These are phyloP conservation scores for Claviceps fusiformis DNA, from an alignment of 2,329 filamentous ascomycete species.

Conservation along the genomic window DNA sequence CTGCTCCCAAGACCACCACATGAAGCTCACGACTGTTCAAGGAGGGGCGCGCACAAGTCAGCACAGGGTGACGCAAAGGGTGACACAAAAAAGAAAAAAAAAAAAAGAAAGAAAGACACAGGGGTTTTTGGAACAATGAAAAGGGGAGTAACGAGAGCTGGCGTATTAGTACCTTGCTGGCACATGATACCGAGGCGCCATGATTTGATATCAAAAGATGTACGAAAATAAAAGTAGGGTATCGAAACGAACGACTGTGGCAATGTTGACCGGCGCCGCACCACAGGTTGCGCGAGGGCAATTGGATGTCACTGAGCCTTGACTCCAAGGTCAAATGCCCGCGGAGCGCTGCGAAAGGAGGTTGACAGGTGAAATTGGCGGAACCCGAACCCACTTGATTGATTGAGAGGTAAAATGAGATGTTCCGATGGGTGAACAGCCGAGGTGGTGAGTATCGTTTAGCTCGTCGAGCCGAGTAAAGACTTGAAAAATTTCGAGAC, in stretches of 20 bases:
- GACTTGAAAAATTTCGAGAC: neutral
- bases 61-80: neutral
- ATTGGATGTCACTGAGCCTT: neutral
- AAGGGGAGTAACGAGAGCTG: neutral
- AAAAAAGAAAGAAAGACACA: too few relatives aligned
- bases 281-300: neutral
- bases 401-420: neutral
- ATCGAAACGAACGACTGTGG: neutral
- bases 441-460: neutral
- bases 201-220: neutral
- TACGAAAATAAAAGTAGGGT: neutral
- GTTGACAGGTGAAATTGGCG: neutral
- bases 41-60: neutral
- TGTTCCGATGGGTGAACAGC: neutral
- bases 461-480: neutral
- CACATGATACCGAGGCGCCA: conserved; percentile 8
- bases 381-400: neutral
- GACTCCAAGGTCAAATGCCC: neutral
- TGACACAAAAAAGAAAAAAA: too few relatives aligned
- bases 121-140: neutral
- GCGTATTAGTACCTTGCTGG: conserved; percentile 5
- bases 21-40: conserved; percentile 59
- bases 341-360: neutral
- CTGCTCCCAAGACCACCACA: conserved; percentile 70
- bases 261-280: neutral